Conservation (phyloP, 345 rosid genomes). For the Syzygium oleosum region DNA sequence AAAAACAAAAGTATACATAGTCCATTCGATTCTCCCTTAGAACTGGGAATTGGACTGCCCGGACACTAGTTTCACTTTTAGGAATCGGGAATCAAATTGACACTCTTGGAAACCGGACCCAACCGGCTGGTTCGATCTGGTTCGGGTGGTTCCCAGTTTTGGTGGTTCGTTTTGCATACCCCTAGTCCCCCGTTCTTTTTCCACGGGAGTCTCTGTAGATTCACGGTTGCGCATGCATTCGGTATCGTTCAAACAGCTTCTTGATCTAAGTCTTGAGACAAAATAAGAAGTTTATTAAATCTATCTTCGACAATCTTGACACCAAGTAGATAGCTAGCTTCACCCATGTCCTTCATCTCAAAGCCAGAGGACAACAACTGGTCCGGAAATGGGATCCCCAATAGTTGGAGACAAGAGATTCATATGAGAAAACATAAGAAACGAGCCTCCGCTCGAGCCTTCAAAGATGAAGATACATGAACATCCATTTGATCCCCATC, state of each 20-base stretch:
- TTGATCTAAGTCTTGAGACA: neutral
- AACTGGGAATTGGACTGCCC: no score
- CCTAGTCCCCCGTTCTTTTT: neutral
- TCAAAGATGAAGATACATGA: neutral
- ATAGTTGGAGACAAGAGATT: neutral
- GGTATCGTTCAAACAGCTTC: neutral
- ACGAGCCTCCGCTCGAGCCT: neutral
- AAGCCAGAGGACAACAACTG: neutral
- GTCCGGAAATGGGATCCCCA: neutral
- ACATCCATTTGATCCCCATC: neutral
- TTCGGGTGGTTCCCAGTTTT: no score
- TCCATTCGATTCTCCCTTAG: no score
- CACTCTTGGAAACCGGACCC: no score
- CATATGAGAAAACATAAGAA: slow-evolving; percentile 2
- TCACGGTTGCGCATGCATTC: no score
- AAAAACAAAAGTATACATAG: no score
- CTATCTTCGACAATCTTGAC: neutral
- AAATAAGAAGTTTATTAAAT: neutral
- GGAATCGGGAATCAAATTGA: no score
- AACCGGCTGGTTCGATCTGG: no score
- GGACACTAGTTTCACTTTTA: no score
- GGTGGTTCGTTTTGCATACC: no score
- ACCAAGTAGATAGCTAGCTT: neutral
- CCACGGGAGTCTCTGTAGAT: neutral
- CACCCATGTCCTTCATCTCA: neutral